Evolutionary conservation across 2,329 filamentous ascomycete genomes (phyloP), one percentile per base, ranked within the genome.

Genomic region (Chrysosphaeria jannelii): DNA sequence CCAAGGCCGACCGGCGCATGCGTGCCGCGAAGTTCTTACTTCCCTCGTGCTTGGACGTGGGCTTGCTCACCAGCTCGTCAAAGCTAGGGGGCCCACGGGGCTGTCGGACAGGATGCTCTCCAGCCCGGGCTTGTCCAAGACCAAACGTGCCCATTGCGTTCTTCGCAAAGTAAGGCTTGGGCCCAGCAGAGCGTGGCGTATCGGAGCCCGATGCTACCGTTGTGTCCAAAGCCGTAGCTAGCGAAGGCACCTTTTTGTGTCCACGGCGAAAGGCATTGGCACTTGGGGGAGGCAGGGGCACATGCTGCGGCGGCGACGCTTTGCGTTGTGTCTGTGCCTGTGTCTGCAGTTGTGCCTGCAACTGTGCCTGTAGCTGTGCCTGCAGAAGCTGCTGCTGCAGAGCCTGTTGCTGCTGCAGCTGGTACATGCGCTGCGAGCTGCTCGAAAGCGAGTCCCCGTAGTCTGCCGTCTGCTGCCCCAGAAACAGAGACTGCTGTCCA

Each of bases 11-110:
- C 32, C 81, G 76, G 29, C 85, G 76, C 37, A 88, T 79, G 30
- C 85, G 78, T 26, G 78, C 66, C 8, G 72, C 71, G 46, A 97
- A 97, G 51, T 97, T 97, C 61, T 91, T 68, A 63, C 81, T 91
- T 13, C 81, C 85, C 43, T 93, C 81, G 31, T 81, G 63, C 48
- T 78, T 90, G 33, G 75, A 67, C 6, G 81, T 93, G 2, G 85
- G 85, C 47, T 79, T 85, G 11, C 68, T 58, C 37, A 69, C 62
- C 29, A 97, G 63, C 47, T 97, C 85, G 34, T 97, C 85, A 23
- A 93, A 57, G 9, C 74, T 65, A 9, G 85, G 85, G 13, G 85
- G 85, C 5, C 79, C 79, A 31, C 78, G 75, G 24, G 85, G 85
- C 46, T 97, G 85, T 28, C 85, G 78, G 24, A 75, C 50, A 6